Conservation (phyloP, 2,329 filamentous ascomycete species). For the Aurifilum marmelostoma region DNA sequence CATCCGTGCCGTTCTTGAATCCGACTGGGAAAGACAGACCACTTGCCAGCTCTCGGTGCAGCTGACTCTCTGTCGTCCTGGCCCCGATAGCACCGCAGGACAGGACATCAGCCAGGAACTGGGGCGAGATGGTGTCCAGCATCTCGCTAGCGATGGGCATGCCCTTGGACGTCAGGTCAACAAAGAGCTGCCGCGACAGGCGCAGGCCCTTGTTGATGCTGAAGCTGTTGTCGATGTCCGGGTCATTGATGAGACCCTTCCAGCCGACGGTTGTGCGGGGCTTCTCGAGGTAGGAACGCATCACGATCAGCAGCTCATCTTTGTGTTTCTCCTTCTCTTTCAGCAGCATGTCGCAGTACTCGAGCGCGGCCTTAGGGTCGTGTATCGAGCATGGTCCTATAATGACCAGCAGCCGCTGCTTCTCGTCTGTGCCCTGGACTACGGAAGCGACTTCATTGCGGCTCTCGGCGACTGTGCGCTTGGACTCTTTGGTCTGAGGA, state of each 20-base stretch:
- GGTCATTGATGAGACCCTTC: slow-evolving; percentile 99
- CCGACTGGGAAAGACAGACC: slow-evolving; percentile 96
- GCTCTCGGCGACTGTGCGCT: slow-evolving; percentile 62
- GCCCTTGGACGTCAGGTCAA: slow-evolving; percentile 86
- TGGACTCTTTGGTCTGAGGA: slow-evolving; percentile 59
- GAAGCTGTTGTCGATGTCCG: slow-evolving; percentile 97
- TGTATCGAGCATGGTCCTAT: slow-evolving; percentile 97
- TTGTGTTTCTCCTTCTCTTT: slow-evolving; percentile 85
- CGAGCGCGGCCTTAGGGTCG: slow-evolving; percentile 85
- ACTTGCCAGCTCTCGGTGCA: slow-evolving; percentile 91
- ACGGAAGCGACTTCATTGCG: slow-evolving; percentile 69
- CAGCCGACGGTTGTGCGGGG: slow-evolving; percentile 96
- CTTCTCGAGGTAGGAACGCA: slow-evolving; percentile 99
- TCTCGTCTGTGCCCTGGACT: slow-evolving; percentile 61
- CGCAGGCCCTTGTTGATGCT: slow-evolving; percentile 97
- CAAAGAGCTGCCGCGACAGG: slow-evolving; percentile 85
- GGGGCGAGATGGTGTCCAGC: slow-evolving; percentile 96
- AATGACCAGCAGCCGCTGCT: slow-evolving; percentile 69
- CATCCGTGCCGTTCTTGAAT: slow-evolving; percentile 99
- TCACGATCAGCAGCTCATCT: slow-evolving; percentile 89
- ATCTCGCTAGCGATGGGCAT: slow-evolving; percentile 98
- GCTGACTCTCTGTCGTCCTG: slow-evolving; percentile 93
- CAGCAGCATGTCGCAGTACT: slow-evolving; percentile 87
- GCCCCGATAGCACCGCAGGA: slow-evolving; percentile 93
- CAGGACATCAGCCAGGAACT: slow-evolving; percentile 91